Evolutionary conservation across 768 basidiomycete species (phyloP), one percentile per base, ranked within the genome.

Genomic region (Phlegmacium glaucopus): DNA sequence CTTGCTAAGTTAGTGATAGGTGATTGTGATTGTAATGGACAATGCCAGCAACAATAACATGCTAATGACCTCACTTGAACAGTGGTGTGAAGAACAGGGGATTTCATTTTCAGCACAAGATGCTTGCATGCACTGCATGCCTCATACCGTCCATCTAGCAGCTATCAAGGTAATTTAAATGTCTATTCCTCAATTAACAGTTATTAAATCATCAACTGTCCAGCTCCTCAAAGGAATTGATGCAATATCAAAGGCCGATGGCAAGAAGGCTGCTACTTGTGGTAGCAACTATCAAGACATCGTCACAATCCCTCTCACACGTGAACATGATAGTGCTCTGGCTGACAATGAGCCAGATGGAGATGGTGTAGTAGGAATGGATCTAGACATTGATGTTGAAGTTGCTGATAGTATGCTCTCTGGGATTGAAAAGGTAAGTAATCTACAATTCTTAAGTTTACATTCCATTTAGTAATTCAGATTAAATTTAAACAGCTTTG

Each of bases 11-110:
- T 4, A 11, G 27, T 28, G 38, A 3, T 42, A 67, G 65, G 47
- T 72, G 12, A 51, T 66, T 27, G 57, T 63, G 1, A 58, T 69
- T 27, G 54, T 69, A 13, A 61, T 68, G 55, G 64, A 70, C 44
- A 70, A 72, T 50, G 66, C 68, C 1, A 47, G 56, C 0, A 71
- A 70, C 45, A 70, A 71, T 44, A 61, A 71, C 45, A 71, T 64
- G 0, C 13, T 70, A 37, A 49, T 66, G 3, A 37, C 51, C 0
- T 50, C 27, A 1, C 53, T 72, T 34, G 61, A 53, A 27, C 9
- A 9, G 1, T 47, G 51, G 3, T 59, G 53, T 32, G 4, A 16
- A 0, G 52, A 43, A 2, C 43, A 36, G 8, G 54, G 54, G 4
- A 61, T 71, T 32, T 2, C 9, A 2, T 67, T 72, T 44, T 49